Conservation (phyloP, 345 rosid genomes). For the Gossypium sturtianum region DNA sequence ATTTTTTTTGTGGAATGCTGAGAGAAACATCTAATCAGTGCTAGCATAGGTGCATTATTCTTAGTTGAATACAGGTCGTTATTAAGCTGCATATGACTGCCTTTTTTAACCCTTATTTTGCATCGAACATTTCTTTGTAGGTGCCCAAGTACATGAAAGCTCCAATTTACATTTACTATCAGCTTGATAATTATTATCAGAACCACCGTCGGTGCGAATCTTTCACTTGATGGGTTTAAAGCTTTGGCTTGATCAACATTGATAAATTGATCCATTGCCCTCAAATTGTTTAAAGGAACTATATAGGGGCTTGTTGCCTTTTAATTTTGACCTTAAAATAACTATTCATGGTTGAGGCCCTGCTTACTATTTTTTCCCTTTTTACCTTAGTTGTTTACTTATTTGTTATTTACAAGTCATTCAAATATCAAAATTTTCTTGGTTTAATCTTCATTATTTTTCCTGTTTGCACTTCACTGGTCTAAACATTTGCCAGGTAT, state of each 20-base stretch:
- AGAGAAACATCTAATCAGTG: not conserved
- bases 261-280: not conserved
- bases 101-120: not conserved
- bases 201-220: conserved; percentile 68
- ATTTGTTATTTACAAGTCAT: not conserved
- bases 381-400: not conserved
- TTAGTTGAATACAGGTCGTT: not conserved
- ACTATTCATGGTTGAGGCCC: no score
- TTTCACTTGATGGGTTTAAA: conserved; percentile 13
- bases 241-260: conserved; percentile 10
- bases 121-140: conserved; percentile 27
- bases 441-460: conserved; percentile 1
- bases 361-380: no score
- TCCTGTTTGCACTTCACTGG: not conserved
- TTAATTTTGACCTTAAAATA: not conserved
- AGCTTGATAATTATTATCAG: conserved; percentile 84
- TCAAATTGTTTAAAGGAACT: not conserved
- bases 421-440: not conserved
- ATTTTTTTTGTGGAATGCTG: not conserved
- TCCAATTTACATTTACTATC: conserved; percentile 74
- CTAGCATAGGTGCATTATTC: not conserved
- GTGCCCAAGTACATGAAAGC: conserved; percentile 77
- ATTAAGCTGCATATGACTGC: not conserved
- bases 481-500: conserved; percentile 40
- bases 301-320: not conserved